Evolutionary conservation across 352 stramenopile genomes (phyloP).

Genomic region (Saprolegnia diclina): DNA sequence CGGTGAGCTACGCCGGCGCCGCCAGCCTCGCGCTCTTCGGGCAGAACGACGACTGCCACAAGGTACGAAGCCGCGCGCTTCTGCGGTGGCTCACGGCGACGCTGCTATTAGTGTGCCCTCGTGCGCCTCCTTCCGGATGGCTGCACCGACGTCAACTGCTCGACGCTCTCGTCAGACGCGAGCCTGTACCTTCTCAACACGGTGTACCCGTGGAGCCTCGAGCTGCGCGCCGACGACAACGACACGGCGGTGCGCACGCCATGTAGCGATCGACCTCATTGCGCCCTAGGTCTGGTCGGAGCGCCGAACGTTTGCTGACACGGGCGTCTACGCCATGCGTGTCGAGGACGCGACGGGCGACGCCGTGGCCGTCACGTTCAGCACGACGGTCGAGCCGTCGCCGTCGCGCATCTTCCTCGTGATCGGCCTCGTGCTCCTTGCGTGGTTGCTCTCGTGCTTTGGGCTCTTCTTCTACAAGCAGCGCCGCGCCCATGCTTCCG

Average conservation of each 20-base stretch:
- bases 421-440: neutral
- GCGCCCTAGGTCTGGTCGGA: neutral
- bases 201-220: conserved; percentile 6
- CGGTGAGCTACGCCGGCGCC: neutral
- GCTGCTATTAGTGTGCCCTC: neutral
- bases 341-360: neutral
- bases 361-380: neutral
- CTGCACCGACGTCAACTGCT: conserved; percentile 1
- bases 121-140: neutral
- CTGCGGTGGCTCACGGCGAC: neutral
- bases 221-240: conserved; percentile 1
- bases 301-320: neutral
- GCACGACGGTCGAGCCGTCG: neutral
- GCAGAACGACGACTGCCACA: conserved; percentile 13
- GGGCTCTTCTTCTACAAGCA: conserved; percentile 16
- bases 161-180: neutral
- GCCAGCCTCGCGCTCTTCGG: neutral
- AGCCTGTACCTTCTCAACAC: neutral
- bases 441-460: conserved; percentile 9
- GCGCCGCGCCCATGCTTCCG: neutral
- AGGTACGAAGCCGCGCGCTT: neutral
- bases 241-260: neutral
- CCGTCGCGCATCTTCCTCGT: conserved; percentile 2
- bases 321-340: neutral
- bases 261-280: too few relatives aligned